Base-by-base conservation (phyloP, 73 alveolate genomes). In the Effrenium voratum region DNA sequence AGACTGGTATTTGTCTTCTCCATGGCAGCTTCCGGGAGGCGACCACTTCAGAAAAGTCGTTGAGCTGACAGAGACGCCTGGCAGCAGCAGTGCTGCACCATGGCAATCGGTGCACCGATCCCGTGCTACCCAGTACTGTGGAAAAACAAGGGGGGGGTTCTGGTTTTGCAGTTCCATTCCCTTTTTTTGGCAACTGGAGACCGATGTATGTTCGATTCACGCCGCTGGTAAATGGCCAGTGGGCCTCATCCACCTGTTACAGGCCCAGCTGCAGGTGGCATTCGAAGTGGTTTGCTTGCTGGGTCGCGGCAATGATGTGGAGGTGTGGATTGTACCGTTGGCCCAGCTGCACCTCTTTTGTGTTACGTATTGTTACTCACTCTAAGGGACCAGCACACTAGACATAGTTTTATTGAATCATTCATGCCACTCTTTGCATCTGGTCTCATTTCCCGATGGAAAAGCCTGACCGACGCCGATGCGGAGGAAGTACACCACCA, bases 11-110 rank as follows among this genome's bases (percentile, higher is more conserved):
- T n/a, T n/a, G n/a, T n/a, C n/a, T n/a, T n/a, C n/a, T n/a, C n/a
- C n/a, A n/a, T n/a, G n/a, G n/a, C n/a, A n/a, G n/a, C n/a, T n/a
- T n/a, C n/a, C n/a, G n/a, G n/a, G 85, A 87, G 95, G 83, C 40
- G 95, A 87, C 38, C 95, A 87, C 95, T 87, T 87, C 85, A 83
- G 95, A 32, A 87, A 87, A 68, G 50, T 87, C 59, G 95, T 87
- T 68, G 95, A 87, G 43, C 50, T 87, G 70, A 87, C 95, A 26
- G 95, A 87, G 84, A 87, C 26, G 52, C 84, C 52, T 59, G 66
- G 93, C 15, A 3, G 55, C 83, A 72, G 30, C 66, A 52, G 66
- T 13, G 66, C 19, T 19, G 66, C 28, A 13, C 19, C 19, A 19
- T 1, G 34, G 30, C 1, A 0, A n/a, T 26, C 34, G 13, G 0